Percentiles rank a stretch among this genome's conserved stretches.
Conservation (phyloP, 345 rosid species). For the Eucalyptus erythrocorys region DNA sequence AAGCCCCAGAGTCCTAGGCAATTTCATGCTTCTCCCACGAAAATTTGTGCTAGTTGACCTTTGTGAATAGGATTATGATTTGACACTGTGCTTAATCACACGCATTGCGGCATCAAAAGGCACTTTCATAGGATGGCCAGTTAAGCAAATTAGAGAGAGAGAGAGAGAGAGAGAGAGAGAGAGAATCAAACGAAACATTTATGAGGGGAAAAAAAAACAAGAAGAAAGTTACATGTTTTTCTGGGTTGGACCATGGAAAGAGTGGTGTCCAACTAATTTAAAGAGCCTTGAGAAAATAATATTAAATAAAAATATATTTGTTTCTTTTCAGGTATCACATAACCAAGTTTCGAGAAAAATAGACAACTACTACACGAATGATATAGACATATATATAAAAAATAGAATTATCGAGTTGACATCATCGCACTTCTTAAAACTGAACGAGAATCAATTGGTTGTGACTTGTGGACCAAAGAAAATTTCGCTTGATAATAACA, state of each 20-base stretch:
- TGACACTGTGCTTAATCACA: not conserved
- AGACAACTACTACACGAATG: not conserved
- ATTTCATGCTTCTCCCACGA: not conserved
- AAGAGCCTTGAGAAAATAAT: not conserved
- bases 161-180: not conserved
- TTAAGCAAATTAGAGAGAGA: not conserved
- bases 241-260: slow-evolving; percentile 8
- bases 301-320: not conserved
- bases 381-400: not conserved
- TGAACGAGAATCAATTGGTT: not conserved
- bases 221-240: not conserved
- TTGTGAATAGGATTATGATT: not conserved
- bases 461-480: not conserved
- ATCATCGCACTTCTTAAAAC: not conserved
- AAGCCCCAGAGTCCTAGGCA: not conserved
- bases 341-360: not conserved
- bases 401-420: not conserved
- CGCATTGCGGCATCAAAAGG: not conserved
- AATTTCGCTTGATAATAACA: not conserved
- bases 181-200: not conserved
- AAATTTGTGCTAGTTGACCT: not conserved
- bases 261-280: slow-evolving; percentile 8
- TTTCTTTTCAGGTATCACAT: not conserved
- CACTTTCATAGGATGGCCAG: not conserved
- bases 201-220: not conserved